Evolutionary conservation across 83 land plant species (phyloP).

Genomic region (Thuja plicata): DNA sequence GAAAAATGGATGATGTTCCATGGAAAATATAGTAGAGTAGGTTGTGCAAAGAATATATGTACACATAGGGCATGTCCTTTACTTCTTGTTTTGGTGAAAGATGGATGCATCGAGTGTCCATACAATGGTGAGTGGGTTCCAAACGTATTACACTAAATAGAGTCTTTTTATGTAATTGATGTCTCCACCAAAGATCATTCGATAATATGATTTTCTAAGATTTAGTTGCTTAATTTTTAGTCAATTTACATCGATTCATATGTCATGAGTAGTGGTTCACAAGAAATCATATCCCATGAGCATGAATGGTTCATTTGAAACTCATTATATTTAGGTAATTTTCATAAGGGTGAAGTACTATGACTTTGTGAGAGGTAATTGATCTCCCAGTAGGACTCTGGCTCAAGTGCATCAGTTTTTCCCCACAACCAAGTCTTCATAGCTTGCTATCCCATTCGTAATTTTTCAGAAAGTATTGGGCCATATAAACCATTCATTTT

Average conservation of each 20-base stretch:
- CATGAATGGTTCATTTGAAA: background rate
- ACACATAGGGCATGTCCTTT: slow-evolving; percentile 98
- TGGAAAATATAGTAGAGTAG: slow-evolving; percentile 89
- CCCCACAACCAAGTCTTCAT: background rate
- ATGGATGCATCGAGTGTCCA: slow-evolving; percentile 93
- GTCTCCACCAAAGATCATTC: background rate
- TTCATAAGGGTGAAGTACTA: background rate
- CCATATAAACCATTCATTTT: background rate
- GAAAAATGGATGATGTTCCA: slow-evolving; percentile 94
- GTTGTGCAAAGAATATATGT: slow-evolving; percentile 90
- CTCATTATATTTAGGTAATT: background rate
- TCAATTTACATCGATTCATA: background rate
- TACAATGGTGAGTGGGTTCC: slow-evolving; percentile 73
- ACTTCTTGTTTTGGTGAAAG: slow-evolving; percentile 83
- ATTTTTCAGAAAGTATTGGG: background rate
- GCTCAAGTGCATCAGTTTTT: background rate
- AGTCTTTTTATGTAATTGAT: background rate
- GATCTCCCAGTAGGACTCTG: background rate
- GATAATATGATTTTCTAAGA: background rate
- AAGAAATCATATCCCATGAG: background rate
- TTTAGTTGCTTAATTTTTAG: background rate
- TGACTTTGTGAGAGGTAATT: too few species aligned
- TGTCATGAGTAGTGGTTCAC: background rate
- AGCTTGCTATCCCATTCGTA: background rate
- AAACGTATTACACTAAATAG: background rate